Percentiles rank a stretch among this genome's conserved stretches.
Conservation (phyloP, 139 green algal genomes). For the Monoraphidium neglectum region DNA sequence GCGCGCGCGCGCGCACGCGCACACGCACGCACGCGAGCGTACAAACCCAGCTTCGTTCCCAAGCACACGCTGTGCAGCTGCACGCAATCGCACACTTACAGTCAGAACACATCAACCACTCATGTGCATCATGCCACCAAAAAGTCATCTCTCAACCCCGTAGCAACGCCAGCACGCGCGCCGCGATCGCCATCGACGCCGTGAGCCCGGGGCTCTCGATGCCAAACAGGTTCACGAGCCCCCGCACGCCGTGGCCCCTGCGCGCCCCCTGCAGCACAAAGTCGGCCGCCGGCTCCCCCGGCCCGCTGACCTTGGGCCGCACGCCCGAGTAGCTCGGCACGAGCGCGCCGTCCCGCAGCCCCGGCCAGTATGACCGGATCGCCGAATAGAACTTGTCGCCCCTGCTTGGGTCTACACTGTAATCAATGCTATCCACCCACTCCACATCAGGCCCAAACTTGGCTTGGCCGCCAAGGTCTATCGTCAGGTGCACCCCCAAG, state of each 20-base stretch:
- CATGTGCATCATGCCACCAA: no score
- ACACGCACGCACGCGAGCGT: no score
- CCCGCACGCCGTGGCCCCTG: constrained; percentile 55
- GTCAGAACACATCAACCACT: no score
- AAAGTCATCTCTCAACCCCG: no score
- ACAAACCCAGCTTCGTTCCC: no score
- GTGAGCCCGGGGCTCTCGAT: constrained; percentile 92
- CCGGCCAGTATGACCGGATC: constrained; percentile 79
- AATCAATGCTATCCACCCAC: constrained; percentile 61
- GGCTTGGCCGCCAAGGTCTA: constrained; percentile 77
- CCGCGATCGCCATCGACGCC: constrained; percentile 64
- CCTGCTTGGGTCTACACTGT: constrained; percentile 51
- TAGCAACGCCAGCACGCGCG: constrained; percentile 47
- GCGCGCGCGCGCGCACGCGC: no score
- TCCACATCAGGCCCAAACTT: constrained; percentile 94
- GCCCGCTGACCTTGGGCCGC: constrained; percentile 61
- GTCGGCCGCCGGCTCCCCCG: constrained; percentile 59
- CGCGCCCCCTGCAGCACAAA: constrained; percentile 60
- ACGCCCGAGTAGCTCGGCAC: constrained; percentile 67
- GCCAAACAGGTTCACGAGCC: constrained; percentile 79
- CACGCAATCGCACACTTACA: no score
- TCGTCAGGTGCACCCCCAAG: constrained; percentile 87
- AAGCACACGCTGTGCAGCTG: no score
- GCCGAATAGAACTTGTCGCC: constrained; percentile 64
- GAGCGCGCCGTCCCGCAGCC: constrained; percentile 66